These are phyloP conservation scores for Aspergillus proliferans DNA, from an alignment of 2,329 filamentous ascomycete genomes.

Conservation along the genomic window DNA sequence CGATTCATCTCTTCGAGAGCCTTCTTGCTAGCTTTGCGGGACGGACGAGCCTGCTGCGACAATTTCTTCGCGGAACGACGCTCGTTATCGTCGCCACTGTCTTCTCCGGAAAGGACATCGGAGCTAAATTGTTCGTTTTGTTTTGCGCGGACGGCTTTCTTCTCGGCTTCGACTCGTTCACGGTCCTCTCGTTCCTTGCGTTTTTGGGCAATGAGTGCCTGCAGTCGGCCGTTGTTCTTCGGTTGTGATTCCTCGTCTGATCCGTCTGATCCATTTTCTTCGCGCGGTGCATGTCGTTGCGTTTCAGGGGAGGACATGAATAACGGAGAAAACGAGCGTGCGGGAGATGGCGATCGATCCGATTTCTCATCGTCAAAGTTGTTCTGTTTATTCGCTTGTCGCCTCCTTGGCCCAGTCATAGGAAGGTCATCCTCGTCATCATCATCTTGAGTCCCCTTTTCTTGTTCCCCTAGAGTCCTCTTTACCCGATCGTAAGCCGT, in stretches of 20 bases:
- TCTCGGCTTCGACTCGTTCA: slow-evolving; percentile 51
- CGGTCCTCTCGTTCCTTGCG: slow-evolving; percentile 62
- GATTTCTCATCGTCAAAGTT: slow-evolving; percentile 23
- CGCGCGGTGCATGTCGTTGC: slow-evolving; percentile 7
- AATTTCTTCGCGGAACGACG: slow-evolving; percentile 61
- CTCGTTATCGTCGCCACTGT: slow-evolving; percentile 49
- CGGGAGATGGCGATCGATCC: slow-evolving; percentile 15
- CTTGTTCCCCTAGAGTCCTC: slow-evolving; percentile 15
- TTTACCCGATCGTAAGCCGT: slow-evolving; percentile 39
- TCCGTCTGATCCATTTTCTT: slow-evolving; percentile 12
- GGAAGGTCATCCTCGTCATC: slow-evolving; percentile 24
- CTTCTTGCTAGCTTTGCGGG: slow-evolving; percentile 85
- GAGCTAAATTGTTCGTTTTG: slow-evolving; percentile 29
- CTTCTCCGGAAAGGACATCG: slow-evolving; percentile 44
- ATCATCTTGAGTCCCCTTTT: slow-evolving; percentile 8
- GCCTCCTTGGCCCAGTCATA: slow-evolving; percentile 22
- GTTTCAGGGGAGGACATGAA: slow-evolving; percentile 37
- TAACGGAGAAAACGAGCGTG: slow-evolving; percentile 33
- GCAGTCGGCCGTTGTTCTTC: slow-evolving; percentile 54
- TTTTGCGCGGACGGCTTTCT: slow-evolving; percentile 30
- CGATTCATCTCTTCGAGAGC: slow-evolving; percentile 90
- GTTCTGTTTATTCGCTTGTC: slow-evolving; percentile 22
- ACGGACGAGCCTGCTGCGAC: slow-evolving; percentile 62
- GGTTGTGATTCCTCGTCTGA: slow-evolving; percentile 20
- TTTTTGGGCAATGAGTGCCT: slow-evolving; percentile 67